These are phyloP conservation scores for Tanacetum coccineum DNA, from an alignment of 129 eudicot species.

Conservation along the genomic window DNA sequence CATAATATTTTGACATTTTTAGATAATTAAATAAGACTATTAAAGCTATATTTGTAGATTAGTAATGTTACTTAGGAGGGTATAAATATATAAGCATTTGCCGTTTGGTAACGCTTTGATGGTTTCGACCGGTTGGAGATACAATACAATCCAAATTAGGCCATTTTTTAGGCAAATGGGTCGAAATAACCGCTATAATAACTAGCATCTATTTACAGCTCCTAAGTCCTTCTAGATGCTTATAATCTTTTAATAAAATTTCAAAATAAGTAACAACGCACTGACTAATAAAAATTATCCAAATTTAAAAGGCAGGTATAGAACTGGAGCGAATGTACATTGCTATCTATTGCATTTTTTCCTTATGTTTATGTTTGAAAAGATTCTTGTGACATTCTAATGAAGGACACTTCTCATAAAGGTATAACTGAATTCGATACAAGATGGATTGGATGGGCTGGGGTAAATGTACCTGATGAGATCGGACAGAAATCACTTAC, in stretches of 20 bases:
- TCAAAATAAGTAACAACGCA: neutral
- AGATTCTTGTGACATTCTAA: conserved; percentile 5
- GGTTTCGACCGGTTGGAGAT: neutral
- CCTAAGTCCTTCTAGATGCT: neutral
- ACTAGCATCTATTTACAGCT: neutral
- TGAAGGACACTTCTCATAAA: conserved; percentile 22
- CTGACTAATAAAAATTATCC: neutral
- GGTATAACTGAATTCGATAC: conserved; percentile 77
- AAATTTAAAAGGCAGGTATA: neutral
- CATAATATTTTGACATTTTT: neutral
- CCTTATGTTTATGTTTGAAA: neutral
- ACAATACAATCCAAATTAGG: neutral
- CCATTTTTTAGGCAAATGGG: neutral
- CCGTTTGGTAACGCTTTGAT: neutral
- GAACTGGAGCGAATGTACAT: neutral
- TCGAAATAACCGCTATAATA: neutral
- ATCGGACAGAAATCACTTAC: conserved; percentile 62
- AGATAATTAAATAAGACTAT: too few species aligned
- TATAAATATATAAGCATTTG: too few species aligned
- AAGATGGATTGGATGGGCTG: conserved; percentile 96
- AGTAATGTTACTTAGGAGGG: too few species aligned
- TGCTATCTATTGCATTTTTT: neutral
- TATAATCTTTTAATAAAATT: neutral
- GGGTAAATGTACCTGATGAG: conserved; percentile 83
- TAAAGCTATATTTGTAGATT: too few species aligned